phyloP scores from a whole-genome alignment of 1,284 basidiomycete genomes.

The Puccinia hordei region DNA sequence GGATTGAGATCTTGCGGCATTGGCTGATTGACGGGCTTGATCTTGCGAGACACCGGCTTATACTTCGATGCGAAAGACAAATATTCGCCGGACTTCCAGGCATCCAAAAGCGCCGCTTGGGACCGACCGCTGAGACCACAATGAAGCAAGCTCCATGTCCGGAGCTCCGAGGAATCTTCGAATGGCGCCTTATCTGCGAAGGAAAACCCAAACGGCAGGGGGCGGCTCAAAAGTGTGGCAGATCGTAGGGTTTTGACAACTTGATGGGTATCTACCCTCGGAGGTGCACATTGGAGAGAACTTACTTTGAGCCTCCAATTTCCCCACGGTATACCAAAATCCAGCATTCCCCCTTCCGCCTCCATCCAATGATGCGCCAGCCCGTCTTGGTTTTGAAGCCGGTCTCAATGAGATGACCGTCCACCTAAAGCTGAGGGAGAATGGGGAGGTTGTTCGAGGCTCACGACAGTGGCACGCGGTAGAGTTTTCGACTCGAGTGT shows the following conservation, averaged over 20 bases:
- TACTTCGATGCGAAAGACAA: constrained; percentile 13
- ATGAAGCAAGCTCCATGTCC: background rate
- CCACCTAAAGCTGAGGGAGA: too few relatives aligned
- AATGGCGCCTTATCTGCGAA: background rate
- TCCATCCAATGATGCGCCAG: too few relatives aligned
- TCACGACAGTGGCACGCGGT: too few relatives aligned
- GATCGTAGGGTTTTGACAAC: background rate
- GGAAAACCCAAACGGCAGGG: background rate
- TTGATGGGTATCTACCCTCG: background rate
- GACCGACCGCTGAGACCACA: background rate
- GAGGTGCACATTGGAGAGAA: background rate
- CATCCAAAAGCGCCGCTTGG: background rate
- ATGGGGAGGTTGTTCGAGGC: too few relatives aligned
- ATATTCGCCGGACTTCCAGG: background rate
- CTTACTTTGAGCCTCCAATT: background rate
- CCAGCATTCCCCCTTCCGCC: too few relatives aligned
- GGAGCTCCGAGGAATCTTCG: background rate
- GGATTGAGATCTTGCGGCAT: constrained; percentile 19
- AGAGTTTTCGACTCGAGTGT: too few relatives aligned
- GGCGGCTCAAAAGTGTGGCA: background rate
- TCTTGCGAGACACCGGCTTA: constrained; percentile 29
- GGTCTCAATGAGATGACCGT: too few relatives aligned
- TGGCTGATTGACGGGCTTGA: constrained; percentile 17
- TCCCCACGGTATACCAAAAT: too few relatives aligned
- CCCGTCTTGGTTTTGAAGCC: too few relatives aligned